Evolutionary conservation across 2,329 filamentous ascomycete genomes (phyloP).

Genomic region (Cytospora chrysosperma): DNA sequence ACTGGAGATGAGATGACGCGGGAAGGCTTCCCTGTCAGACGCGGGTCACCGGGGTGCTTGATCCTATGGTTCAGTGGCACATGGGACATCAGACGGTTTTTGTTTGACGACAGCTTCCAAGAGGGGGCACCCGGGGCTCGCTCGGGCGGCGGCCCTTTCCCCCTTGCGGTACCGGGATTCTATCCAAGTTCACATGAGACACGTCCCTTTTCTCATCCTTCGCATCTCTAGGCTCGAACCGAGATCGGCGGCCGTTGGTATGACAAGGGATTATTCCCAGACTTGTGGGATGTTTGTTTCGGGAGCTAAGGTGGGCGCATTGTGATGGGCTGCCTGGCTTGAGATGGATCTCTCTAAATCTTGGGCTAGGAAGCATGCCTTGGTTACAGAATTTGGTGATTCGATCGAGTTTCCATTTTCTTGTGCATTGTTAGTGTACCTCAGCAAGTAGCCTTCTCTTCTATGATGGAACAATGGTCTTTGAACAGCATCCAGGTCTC

Average conservation of each 20-base stretch:
- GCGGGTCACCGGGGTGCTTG: background rate
- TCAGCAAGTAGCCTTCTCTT: background rate
- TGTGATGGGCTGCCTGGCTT: background rate
- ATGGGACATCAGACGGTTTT: background rate
- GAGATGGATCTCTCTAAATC: background rate
- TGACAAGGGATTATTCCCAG: background rate
- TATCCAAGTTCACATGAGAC: background rate
- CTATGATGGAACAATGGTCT: background rate
- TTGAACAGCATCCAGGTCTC: background rate
- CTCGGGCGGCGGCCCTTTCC: background rate
- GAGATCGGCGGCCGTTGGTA: conserved; percentile 1
- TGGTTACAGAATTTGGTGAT: background rate
- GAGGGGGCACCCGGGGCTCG: background rate
- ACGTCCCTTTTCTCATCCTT: background rate
- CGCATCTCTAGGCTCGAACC: background rate
- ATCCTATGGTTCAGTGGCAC: background rate
- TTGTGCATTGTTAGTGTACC: no score
- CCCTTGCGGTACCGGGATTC: background rate
- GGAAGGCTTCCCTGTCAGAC: background rate
- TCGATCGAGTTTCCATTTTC: background rate
- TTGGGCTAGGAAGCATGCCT: background rate
- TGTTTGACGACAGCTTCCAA: background rate
- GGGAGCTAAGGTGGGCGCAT: background rate
- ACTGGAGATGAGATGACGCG: background rate
- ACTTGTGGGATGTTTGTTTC: background rate